phyloP scores from a whole-genome alignment of 2,329 filamentous ascomycete species.

The Penicillium aurantiogriseum region DNA sequence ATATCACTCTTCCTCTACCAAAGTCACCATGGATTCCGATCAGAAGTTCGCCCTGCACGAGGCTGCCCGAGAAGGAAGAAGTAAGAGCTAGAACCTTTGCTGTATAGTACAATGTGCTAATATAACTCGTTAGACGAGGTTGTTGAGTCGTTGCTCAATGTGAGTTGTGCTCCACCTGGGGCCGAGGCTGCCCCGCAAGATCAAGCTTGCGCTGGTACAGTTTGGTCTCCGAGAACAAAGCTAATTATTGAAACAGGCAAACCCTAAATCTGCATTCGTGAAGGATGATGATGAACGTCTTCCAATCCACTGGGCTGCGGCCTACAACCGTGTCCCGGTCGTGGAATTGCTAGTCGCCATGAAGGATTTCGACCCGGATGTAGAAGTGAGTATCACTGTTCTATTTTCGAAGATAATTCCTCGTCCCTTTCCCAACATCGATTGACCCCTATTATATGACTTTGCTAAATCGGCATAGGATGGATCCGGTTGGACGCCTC shows the following conservation, averaged over 20 bases:
- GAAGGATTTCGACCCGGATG: slow-evolving; percentile 78
- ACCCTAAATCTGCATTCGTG: slow-evolving; percentile 72
- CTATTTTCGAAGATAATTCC: neutral
- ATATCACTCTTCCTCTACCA: slow-evolving; percentile 11
- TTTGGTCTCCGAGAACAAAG: neutral
- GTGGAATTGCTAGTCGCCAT: slow-evolving; percentile 68
- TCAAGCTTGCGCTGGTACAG: neutral
- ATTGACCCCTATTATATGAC: neutral
- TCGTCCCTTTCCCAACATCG: neutral
- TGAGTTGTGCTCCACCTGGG: slow-evolving; percentile 37
- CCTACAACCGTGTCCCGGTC: slow-evolving; percentile 75
- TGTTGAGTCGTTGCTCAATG: slow-evolving; percentile 73
- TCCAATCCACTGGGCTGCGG: slow-evolving; percentile 90
- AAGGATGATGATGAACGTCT: slow-evolving; percentile 84
- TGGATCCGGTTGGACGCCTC: slow-evolving; percentile 50
- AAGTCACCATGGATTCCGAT: slow-evolving; percentile 40
- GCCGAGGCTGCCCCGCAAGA: slow-evolving; percentile 29
- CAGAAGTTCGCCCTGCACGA: slow-evolving; percentile 77
- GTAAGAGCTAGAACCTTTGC: slow-evolving; percentile 52
- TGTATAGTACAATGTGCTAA: slow-evolving; percentile 22
- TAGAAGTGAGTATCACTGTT: slow-evolving; percentile 55
- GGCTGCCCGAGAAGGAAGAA: slow-evolving; percentile 78
- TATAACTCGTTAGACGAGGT: slow-evolving; percentile 54
- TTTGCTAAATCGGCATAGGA: slow-evolving; percentile 34
- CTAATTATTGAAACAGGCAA: slow-evolving; percentile 57